Evolutionary conservation across 192 early-diverging fungal genomes (phyloP), one percentile per base, ranked within the genome.

Genomic region (Spizellomyces sp.): DNA sequence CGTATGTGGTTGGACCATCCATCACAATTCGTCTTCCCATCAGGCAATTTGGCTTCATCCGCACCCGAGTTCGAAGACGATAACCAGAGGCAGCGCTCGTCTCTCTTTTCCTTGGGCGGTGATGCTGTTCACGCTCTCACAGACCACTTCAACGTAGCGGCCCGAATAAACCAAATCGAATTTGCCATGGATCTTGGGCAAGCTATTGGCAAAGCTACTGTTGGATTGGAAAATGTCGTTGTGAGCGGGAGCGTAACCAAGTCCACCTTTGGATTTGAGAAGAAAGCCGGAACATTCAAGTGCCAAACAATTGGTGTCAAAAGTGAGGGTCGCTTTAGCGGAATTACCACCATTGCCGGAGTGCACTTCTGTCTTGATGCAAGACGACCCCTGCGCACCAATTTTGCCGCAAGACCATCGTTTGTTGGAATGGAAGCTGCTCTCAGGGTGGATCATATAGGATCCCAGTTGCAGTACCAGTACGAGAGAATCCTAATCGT

Each of bases 401-500:
- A 76, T 27, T n/a, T 69, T 19, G 45, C 22, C 46, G 68, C 10
- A 62, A 8, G 71, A 36, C 2, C 74, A 19, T 12, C 50, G 2
- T 54, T 54, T 54, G 27, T 36, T 36, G 27, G 27, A 36, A 7
- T 56, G 54, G 54, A 65, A 56, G 15, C 55, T n/a, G 60, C 47
- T 36, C 69, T 27, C n/a, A 77, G 73, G 50, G 77, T 86, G 7
- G 79, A 89, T 21, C 61, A 72, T 45, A 62, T 88, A 42, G 79
- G 80, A 50, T 84, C 88, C 0, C 84, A 84, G 55, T 75, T 92
- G 14, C 82, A 88, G n/a, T 92, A 90, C 48, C 90, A 93, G 64
- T 90, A 90, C 78, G 90, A 93, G 73, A 83, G 85, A 45, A 87
- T 93, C 21, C 66, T 92, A 45, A 82, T 90, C 45, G 47, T 90